Percentiles rank a stretch among this genome's conserved stretches.
Evolutionary conservation across 352 stramenopile genomes (phyloP).

Genomic region (Phytophthora rubi): DNA sequence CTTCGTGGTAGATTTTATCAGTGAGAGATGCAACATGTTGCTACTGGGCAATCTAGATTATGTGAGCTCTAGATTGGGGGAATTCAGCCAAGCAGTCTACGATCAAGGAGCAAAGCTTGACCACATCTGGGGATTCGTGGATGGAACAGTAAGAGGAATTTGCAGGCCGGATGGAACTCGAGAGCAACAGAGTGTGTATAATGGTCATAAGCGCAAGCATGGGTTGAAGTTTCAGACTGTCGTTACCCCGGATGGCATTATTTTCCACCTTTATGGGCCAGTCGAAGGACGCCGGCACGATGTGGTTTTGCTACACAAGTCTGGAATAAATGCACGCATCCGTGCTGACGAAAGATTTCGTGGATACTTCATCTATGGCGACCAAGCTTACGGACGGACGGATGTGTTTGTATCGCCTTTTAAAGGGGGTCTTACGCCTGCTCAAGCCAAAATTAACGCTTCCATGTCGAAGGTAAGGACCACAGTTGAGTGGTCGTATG

Average conservation of each 20-base stretch:
- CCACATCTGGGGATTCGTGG: neutral
- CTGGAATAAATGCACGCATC: neutral
- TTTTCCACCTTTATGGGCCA: neutral
- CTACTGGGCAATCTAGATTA: neutral
- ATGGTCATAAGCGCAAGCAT: neutral
- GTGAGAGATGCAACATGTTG: neutral
- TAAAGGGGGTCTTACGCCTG: neutral
- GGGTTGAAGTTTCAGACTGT: neutral
- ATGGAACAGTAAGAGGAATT: neutral
- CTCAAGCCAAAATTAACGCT: neutral
- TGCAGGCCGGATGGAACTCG: neutral
- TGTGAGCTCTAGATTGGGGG: neutral
- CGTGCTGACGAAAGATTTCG: neutral
- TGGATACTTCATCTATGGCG: conserved; percentile 1
- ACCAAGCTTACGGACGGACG: conserved; percentile 3
- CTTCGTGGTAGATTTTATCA: neutral
- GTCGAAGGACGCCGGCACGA: neutral
- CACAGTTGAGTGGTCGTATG: neutral
- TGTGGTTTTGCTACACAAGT: neutral
- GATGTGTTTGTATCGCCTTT: conserved; percentile 3
- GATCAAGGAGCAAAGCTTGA: neutral
- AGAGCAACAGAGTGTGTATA: neutral
- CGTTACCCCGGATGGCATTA: neutral
- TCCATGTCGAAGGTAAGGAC: neutral
- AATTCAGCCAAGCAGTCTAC: neutral